Conservation (phyloP, 495 filamentous ascomycete genomes). For the Sordaria brevicollis region DNA sequence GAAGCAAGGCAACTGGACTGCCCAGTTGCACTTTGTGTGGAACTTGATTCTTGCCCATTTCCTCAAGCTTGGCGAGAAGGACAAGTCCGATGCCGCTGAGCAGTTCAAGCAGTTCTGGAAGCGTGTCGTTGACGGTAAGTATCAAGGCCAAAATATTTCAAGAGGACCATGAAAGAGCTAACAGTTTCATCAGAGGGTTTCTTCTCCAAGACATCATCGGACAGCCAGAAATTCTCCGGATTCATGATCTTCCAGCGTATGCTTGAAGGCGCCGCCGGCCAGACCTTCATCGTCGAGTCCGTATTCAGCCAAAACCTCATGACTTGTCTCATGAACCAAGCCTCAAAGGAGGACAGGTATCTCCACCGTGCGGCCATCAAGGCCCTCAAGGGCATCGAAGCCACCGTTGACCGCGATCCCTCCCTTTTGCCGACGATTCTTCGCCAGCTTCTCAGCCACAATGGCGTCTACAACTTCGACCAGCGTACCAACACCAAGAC, state of each 20-base stretch:
- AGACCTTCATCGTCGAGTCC: slow-evolving; percentile 16
- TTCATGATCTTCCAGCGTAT: slow-evolving; percentile 75
- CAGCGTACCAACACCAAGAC: slow-evolving; percentile 82
- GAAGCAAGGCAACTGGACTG: slow-evolving; percentile 56
- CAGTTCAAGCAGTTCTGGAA: slow-evolving; percentile 76
- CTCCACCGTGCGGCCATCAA: slow-evolving; percentile 72
- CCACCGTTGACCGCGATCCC: slow-evolving; percentile 54
- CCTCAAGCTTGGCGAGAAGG: slow-evolving; percentile 22
- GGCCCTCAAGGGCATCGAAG: slow-evolving; percentile 55
- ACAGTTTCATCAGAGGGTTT: slow-evolving; percentile 51
- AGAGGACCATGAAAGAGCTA: slow-evolving; percentile 11
- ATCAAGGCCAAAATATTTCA: not conserved
- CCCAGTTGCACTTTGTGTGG: slow-evolving; percentile 85
- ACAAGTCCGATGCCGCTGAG: slow-evolving; percentile 18
- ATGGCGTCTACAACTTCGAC: slow-evolving; percentile 73
- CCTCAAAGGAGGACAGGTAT: slow-evolving; percentile 71
- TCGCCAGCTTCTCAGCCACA: slow-evolving; percentile 51
- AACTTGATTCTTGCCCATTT: slow-evolving; percentile 54
- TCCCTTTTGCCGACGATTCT: slow-evolving; percentile 49
- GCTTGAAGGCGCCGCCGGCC: slow-evolving; percentile 38
- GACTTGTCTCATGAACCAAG: slow-evolving; percentile 76
- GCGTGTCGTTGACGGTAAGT: slow-evolving; percentile 76
- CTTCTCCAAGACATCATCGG: slow-evolving; percentile 68
- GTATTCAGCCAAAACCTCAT: slow-evolving; percentile 79
- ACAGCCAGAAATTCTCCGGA: slow-evolving; percentile 82